Evolutionary conservation across 441 rosid species (phyloP).

Genomic region (Theobroma grandiflorum): DNA sequence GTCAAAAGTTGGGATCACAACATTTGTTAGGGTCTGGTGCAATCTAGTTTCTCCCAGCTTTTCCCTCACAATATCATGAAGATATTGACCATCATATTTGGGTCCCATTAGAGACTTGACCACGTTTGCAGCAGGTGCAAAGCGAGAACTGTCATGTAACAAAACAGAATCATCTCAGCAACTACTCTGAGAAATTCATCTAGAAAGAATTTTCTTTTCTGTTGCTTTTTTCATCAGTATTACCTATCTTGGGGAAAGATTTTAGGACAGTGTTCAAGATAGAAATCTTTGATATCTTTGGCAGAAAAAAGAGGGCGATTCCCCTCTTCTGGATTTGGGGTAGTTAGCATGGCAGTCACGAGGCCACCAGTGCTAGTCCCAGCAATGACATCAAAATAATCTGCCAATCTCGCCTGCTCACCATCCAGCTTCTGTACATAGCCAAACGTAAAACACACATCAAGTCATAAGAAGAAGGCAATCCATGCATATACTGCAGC

Average conservation of each 20-base stretch:
- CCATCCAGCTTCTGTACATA: constrained; percentile 58
- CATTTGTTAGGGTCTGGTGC: constrained; percentile 46
- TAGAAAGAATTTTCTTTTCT: neutral
- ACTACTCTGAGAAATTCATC: neutral
- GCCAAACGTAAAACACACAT: neutral
- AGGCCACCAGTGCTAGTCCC: constrained; percentile 75
- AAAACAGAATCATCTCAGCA: neutral
- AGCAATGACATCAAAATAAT: constrained; percentile 61
- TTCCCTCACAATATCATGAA: constrained; percentile 37
- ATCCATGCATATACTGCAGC: neutral
- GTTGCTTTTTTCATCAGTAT: neutral
- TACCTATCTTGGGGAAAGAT: constrained; percentile 55
- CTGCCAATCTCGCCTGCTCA: constrained; percentile 55
- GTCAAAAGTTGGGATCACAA: constrained; percentile 65
- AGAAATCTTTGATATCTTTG: constrained; percentile 55
- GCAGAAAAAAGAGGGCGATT: constrained; percentile 61
- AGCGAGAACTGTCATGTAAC: constrained; percentile 29
- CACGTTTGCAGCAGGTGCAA: constrained; percentile 39
- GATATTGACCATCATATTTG: constrained; percentile 50
- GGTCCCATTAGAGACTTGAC: constrained; percentile 51
- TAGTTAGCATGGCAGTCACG: constrained; percentile 61
- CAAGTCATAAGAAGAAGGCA: neutral
- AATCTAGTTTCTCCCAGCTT: constrained; percentile 42
- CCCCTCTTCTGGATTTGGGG: constrained; percentile 42
- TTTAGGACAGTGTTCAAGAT: constrained; percentile 50